These are phyloP conservation scores for Lactifluus subvellereus DNA, from an alignment of 768 basidiomycete species.

Conservation along the genomic window DNA sequence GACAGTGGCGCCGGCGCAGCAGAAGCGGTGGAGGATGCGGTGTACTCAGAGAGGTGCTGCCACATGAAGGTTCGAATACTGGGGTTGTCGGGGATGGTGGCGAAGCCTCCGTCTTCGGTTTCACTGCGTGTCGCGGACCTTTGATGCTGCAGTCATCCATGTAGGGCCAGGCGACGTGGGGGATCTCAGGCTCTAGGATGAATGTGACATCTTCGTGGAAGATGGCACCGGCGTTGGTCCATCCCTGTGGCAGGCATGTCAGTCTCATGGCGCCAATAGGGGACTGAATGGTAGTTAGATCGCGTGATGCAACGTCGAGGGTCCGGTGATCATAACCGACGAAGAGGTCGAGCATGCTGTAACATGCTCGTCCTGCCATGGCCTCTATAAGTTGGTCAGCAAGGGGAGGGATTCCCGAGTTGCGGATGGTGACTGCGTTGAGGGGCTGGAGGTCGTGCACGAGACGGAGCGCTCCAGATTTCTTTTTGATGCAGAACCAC, in stretches of 20 bases:
- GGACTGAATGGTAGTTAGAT: too few relatives aligned
- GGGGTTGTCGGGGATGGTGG: not conserved
- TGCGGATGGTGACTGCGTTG: constrained; percentile 16
- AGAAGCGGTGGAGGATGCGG: not conserved
- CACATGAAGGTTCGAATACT: not conserved
- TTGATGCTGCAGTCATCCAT: too few relatives aligned
- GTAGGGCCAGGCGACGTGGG: too few relatives aligned
- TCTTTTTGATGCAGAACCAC: not conserved
- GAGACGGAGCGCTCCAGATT: constrained; percentile 15
- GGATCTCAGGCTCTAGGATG: constrained; percentile 27
- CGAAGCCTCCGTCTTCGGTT: not conserved
- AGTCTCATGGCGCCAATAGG: too few relatives aligned
- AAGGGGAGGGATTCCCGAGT: constrained; percentile 11
- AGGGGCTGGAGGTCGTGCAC: constrained; percentile 29
- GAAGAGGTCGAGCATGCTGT: too few relatives aligned
- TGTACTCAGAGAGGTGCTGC: too few relatives aligned
- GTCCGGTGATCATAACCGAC: not conserved
- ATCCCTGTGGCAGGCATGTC: too few relatives aligned
- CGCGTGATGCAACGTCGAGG: not conserved
- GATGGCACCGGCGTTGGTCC: too few relatives aligned
- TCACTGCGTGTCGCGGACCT: not conserved
- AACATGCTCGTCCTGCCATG: constrained; percentile 6
- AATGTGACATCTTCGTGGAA: constrained; percentile 34
- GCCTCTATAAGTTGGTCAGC: constrained; percentile 18
- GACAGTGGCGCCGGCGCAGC: too few relatives aligned